A percentile compares a stretch with the other conserved stretches of the same genome.
phyloP scores from a whole-genome alignment of 305 asterid species.

The Fraxinus ornus region DNA sequence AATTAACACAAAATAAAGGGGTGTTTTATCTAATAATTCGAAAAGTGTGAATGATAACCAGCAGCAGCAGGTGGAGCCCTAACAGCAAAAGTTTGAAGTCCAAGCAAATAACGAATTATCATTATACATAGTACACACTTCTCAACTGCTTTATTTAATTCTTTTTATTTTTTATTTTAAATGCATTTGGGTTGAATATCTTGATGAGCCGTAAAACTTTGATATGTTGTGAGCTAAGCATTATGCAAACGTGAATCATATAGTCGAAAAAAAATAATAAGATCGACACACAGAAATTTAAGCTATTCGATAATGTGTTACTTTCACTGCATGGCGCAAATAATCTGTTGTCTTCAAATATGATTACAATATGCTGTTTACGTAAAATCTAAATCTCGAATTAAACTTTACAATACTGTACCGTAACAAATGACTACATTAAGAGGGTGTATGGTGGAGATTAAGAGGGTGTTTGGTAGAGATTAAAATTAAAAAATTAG shows the following conservation, averaged over 20 bases:
- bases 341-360: background rate
- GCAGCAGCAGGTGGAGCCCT: background rate
- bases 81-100: background rate
- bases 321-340: background rate
- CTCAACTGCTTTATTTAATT: background rate
- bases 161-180: too few relatives aligned
- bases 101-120: background rate
- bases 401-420: background rate
- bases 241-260: background rate
- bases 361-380: background rate
- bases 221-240: background rate
- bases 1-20: background rate
- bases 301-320: background rate
- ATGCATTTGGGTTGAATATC: background rate
- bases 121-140: background rate
- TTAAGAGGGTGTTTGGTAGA: too few relatives aligned
- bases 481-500: too few relatives aligned
- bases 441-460: too few relatives aligned
- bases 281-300: background rate
- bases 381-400: background rate
- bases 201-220: background rate
- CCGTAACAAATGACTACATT: background rate
- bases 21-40: background rate
- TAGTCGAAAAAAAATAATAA: too few relatives aligned
- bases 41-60: background rate